Evolutionary conservation across 2,329 filamentous ascomycete species (phyloP).

Genomic region (Ascochyta fabae): DNA sequence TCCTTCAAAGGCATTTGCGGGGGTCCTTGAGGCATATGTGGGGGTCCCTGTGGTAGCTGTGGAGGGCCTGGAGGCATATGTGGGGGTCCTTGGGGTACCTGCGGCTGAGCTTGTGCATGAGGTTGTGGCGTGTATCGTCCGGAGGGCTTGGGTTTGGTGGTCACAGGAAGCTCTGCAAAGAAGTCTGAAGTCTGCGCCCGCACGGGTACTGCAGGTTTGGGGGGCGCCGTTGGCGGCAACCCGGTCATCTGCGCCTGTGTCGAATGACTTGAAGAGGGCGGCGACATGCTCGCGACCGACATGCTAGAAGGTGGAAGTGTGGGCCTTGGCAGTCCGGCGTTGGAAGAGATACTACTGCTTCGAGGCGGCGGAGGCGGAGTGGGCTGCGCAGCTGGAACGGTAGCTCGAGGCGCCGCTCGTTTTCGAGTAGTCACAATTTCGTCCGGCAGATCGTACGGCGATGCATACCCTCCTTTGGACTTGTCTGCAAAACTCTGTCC

Average conservation of each 20-base stretch:
- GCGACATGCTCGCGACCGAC: slow-evolving; percentile 47
- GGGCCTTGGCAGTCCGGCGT: slow-evolving; percentile 26
- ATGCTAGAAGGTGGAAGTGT: slow-evolving; percentile 39
- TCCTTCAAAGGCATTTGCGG: slow-evolving; percentile 37
- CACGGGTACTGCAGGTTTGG: slow-evolving; percentile 36
- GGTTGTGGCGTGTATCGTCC: slow-evolving; percentile 50
- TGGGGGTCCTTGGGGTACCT: slow-evolving; percentile 29
- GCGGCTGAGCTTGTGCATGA: slow-evolving; percentile 32
- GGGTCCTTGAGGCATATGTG: slow-evolving; percentile 25
- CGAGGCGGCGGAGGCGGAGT: slow-evolving; percentile 64
- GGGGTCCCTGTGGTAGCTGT: slow-evolving; percentile 31
- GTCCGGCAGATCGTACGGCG: slow-evolving; percentile 93
- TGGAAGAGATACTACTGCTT: slow-evolving; percentile 63
- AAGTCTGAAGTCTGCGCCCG: slow-evolving; percentile 50
- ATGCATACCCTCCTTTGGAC: slow-evolving; percentile 88
- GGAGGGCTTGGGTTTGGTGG: slow-evolving; percentile 50
- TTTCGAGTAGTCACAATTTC: slow-evolving; percentile 76
- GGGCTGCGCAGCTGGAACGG: slow-evolving; percentile 46
- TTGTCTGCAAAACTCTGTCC: slow-evolving; percentile 87
- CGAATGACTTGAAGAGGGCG: slow-evolving; percentile 50
- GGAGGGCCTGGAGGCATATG: slow-evolving; percentile 35
- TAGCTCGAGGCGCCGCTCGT: slow-evolving; percentile 53
- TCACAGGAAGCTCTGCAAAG: slow-evolving; percentile 57
- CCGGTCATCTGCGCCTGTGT: slow-evolving; percentile 41
- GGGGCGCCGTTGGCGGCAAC: slow-evolving; percentile 29